Percentiles rank a stretch among this genome's conserved stretches.
These are phyloP conservation scores for Alternaria sp. DNA, from an alignment of 2,329 filamentous ascomycete species.

Conservation along the genomic window DNA sequence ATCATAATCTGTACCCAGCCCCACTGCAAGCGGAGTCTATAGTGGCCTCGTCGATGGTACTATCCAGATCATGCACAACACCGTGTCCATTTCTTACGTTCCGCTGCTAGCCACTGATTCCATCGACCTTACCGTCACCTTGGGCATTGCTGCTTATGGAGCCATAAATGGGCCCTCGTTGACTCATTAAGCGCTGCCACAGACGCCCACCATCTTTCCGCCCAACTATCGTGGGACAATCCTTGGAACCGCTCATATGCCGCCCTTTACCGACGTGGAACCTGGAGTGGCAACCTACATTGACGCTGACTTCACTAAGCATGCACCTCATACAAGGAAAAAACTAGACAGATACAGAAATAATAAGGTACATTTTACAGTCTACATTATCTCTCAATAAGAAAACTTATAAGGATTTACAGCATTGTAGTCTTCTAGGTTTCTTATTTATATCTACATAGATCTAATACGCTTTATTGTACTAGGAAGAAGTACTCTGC, in stretches of 20 bases:
- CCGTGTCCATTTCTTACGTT: constrained; percentile 19
- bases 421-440: too few relatives aligned
- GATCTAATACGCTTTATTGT: too few relatives aligned
- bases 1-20: constrained; percentile 19
- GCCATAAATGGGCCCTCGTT: constrained; percentile 7
- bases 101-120: constrained; percentile 12
- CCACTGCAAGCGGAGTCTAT: constrained; percentile 17
- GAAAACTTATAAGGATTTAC: too few relatives aligned
- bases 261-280: constrained; percentile 4
- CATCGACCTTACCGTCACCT: constrained; percentile 1
- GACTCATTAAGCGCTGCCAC: constrained; percentile 12
- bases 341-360: too few relatives aligned
- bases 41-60: constrained; percentile 14
- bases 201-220: constrained; percentile 1
- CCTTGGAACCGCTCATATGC: constrained; percentile 1
- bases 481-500: background rate
- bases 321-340: background rate
- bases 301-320: background rate
- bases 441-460: too few relatives aligned
- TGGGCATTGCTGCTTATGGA: background rate
- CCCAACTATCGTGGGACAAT: background rate
- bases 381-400: too few relatives aligned
- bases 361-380: background rate
- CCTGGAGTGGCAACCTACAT: background rate
- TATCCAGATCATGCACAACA: constrained; percentile 26